Evolutionary conservation across 345 rosid species (phyloP).

Genomic region (Syzygium oleosum): DNA sequence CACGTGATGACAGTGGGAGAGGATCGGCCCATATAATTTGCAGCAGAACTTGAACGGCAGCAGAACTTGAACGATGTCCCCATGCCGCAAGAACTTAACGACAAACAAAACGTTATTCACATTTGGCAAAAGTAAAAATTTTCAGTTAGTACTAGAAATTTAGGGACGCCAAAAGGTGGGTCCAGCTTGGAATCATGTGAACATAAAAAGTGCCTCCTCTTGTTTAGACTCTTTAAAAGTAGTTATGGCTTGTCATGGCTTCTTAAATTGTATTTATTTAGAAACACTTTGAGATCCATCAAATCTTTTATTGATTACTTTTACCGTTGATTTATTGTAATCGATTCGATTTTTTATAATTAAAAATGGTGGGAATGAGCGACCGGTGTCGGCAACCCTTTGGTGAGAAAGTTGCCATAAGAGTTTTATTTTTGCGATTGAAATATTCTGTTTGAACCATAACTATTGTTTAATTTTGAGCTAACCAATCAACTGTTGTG

Average conservation of each 20-base stretch:
- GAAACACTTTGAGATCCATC: neutral
- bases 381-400: neutral
- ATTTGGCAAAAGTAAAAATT: too few relatives aligned
- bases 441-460: too few relatives aligned
- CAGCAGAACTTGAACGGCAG: too few relatives aligned
- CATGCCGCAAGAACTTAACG: constrained; percentile 32
- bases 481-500: too few relatives aligned
- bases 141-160: neutral
- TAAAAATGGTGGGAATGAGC: neutral
- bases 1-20: constrained; percentile 88
- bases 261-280: too few relatives aligned
- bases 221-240: neutral
- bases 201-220: neutral
- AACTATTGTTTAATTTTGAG: too few relatives aligned
- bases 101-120: neutral
- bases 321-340: neutral
- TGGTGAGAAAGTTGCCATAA: neutral
- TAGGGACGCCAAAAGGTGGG: neutral
- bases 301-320: too few relatives aligned
- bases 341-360: too few relatives aligned
- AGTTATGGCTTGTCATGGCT: neutral
- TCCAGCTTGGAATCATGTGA: neutral
- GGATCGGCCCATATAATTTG: constrained; percentile 73
- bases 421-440: too few relatives aligned
- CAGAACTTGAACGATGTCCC: constrained; percentile 84